These are phyloP conservation scores for Colletotrichum sp. DNA, from an alignment of 2,329 filamentous ascomycete species.

Conservation along the genomic window DNA sequence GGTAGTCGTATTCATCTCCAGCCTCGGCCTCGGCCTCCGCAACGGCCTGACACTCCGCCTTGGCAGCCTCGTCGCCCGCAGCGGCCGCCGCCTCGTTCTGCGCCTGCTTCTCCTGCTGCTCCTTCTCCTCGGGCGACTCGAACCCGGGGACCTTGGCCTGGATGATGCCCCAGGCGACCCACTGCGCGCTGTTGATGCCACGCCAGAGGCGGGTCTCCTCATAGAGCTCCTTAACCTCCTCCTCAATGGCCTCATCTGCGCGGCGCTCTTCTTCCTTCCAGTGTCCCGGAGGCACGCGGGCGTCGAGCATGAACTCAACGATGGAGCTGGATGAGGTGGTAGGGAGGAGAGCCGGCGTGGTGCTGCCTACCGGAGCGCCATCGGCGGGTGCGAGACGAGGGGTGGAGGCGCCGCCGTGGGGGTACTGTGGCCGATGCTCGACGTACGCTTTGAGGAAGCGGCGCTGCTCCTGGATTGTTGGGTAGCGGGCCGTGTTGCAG, in stretches of 20 bases:
- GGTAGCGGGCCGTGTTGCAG: slow-evolving; percentile 75
- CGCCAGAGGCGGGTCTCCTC: slow-evolving; percentile 87
- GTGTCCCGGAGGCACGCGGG: slow-evolving; percentile 59
- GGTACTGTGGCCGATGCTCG: slow-evolving; percentile 75
- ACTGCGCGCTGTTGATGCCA: slow-evolving; percentile 84
- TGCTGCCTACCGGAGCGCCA: slow-evolving; percentile 16
- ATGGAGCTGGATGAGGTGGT: slow-evolving; percentile 55
- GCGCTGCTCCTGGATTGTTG: slow-evolving; percentile 78
- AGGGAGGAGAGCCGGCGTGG: slow-evolving; percentile 40
- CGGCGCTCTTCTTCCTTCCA: slow-evolving; percentile 66
- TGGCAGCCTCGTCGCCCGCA: slow-evolving; percentile 28
- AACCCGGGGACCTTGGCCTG: slow-evolving; percentile 87
- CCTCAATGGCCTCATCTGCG: slow-evolving; percentile 68
- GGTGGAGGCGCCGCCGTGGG: slow-evolving; percentile 52
- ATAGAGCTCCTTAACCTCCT: slow-evolving; percentile 72
- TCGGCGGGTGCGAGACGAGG: slow-evolving; percentile 52
- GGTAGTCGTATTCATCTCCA: slow-evolving; percentile 88
- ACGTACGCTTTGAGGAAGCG: slow-evolving; percentile 89
- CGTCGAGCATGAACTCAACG: slow-evolving; percentile 82
- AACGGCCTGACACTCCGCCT: slow-evolving; percentile 16
- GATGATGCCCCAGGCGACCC: slow-evolving; percentile 96
- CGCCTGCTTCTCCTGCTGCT: slow-evolving; percentile 24
- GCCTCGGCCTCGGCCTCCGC: slow-evolving; percentile 44
- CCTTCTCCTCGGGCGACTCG: slow-evolving; percentile 47
- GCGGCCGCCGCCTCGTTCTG: slow-evolving; percentile 29